Evolutionary conservation across 2,329 filamentous ascomycete species (phyloP), one percentile per base, ranked within the genome.

Genomic region (Alternaria infectoria): DNA sequence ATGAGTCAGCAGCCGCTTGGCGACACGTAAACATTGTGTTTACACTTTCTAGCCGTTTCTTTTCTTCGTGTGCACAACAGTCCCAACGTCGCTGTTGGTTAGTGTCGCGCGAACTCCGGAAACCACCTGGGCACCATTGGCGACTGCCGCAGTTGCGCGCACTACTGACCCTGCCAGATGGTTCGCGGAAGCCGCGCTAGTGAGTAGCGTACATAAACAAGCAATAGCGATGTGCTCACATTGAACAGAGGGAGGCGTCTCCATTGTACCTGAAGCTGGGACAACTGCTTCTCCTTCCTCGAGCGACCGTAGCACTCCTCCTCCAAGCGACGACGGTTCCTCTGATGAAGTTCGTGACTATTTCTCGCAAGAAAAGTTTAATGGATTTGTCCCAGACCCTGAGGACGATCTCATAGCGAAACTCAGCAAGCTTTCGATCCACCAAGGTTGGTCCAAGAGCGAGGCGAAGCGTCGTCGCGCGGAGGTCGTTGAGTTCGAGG

Each of bases 351-450:
- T 43, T 15, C 23, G 17, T 21, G 54, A 36, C 59, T 51, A 45
- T 5, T 61, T 57, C 30, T 9, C 28, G 17, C 49, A 52, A 36
- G 30, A 52, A 3, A 21, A 61, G 15, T 62, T 62, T 26, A 47
- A 52, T n/a, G 69, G 65, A 47, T 70, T 73, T 46, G 21, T 44
- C 10, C 40, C 59, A 7, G 55, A 66, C 8, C 59, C 61, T 0
- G 44, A 57, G 3, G 64, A 63, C 3, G 47, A 50, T 15, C 58
- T 73, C 46, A 26, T 49, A 21, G 51, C 57, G 25, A 55, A 68
- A 19, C 70, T 74, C 56, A 58, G 55, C 11, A 70, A 65, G 5
- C 62, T 74, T 15, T 62, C 63, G 6, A 59, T 59, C 19, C 56
- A 59, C 5, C 51, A 67, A 44, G 61, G 62, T 17, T 69, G 66